phyloP scores from a whole-genome alignment of 2,329 filamentous ascomycete species.

The Phialophora tarda region DNA sequence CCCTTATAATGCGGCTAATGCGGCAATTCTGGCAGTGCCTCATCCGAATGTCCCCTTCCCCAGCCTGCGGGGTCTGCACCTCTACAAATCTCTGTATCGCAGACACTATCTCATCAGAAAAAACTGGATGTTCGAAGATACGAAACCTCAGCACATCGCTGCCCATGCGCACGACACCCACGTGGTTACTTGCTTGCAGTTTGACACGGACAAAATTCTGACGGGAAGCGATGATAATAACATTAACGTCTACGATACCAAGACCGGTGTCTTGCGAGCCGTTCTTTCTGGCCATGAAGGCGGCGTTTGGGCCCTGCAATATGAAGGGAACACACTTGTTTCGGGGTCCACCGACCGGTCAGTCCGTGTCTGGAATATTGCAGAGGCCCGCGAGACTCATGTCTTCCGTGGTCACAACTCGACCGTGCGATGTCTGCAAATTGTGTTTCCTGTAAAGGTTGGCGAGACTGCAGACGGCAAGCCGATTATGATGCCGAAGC shows the following conservation, averaged over 20 bases:
- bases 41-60: slow-evolving; percentile 80
- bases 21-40: slow-evolving; percentile 80
- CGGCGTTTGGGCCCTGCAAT: slow-evolving; percentile 96
- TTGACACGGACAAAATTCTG: slow-evolving; percentile 96
- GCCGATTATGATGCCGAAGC: slow-evolving; percentile 86
- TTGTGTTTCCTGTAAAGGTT: slow-evolving; percentile 82
- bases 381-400: slow-evolving; percentile 88
- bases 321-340: slow-evolving; percentile 91
- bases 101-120: slow-evolving; percentile 88
- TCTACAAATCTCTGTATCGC: slow-evolving; percentile 96
- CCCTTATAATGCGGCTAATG: slow-evolving; percentile 82
- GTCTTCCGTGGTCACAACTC: slow-evolving; percentile 98
- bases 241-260: slow-evolving; percentile 97
- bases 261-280: slow-evolving; percentile 82
- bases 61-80: slow-evolving; percentile 79
- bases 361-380: slow-evolving; percentile 99
- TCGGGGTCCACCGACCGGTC: slow-evolving; percentile 96
- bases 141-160: slow-evolving; percentile 87
- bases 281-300: slow-evolving; percentile 93
- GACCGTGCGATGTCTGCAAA: slow-evolving; percentile 93
- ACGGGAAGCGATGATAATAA: slow-evolving; percentile 97
- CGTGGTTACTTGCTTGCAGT: slow-evolving; percentile 96
- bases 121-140: slow-evolving; percentile 84
- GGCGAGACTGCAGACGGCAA: slow-evolving; percentile 73
- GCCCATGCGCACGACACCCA: slow-evolving; percentile 96